Evolutionary conservation across 257 asterid genomes (phyloP).

Genomic region (Handroanthus guayacan): DNA sequence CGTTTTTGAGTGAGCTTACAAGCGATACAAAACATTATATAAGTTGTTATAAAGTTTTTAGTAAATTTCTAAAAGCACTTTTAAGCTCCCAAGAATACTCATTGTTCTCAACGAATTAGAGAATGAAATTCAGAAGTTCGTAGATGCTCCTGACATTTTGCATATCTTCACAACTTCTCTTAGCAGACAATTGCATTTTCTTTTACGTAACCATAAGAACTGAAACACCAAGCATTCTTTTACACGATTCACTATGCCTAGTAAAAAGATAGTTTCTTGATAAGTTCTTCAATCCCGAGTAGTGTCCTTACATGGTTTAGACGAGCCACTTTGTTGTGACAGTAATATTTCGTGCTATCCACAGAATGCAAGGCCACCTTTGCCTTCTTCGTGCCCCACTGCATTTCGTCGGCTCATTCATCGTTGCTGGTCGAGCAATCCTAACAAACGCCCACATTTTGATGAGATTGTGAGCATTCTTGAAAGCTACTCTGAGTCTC

Average conservation of each 20-base stretch:
- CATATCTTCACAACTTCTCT: too few relatives aligned
- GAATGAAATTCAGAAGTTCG: too few relatives aligned
- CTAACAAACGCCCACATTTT: conserved; percentile 83
- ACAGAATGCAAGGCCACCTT: conserved; percentile 92
- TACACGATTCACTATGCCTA: background rate
- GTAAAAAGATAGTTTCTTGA: background rate
- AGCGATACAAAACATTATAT: too few relatives aligned
- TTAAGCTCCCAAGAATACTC: too few relatives aligned
- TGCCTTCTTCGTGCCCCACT: conserved; percentile 78
- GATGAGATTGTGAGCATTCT: conserved; percentile 77
- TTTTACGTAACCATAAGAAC: background rate
- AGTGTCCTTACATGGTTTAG: background rate
- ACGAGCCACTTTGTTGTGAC: background rate
- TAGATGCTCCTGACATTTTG: background rate
- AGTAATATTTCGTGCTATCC: background rate
- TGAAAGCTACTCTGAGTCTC: conserved; percentile 60
- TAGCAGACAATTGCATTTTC: background rate
- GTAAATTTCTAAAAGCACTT: too few relatives aligned
- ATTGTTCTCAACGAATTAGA: too few relatives aligned
- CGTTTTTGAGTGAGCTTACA: too few relatives aligned
- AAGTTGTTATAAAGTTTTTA: too few relatives aligned
- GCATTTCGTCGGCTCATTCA: conserved; percentile 69
- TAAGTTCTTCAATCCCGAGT: background rate
- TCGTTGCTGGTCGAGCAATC: conserved; percentile 90
- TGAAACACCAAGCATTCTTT: too few relatives aligned